Base-by-base conservation (phyloP, 495 filamentous ascomycete species). In the Penicillium coffeae region DNA sequence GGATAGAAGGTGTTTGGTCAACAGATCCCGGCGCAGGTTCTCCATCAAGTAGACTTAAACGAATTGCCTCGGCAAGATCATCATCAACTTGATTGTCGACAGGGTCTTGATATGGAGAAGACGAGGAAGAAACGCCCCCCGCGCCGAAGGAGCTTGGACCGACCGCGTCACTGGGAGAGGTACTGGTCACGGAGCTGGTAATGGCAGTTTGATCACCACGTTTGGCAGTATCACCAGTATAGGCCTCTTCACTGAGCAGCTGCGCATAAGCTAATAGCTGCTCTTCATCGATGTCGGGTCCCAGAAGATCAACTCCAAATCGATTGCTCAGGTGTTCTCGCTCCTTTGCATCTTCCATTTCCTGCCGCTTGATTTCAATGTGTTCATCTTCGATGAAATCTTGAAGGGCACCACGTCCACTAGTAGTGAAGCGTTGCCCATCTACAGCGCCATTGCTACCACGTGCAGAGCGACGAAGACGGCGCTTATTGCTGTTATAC, bases 211-310 rank as follows among this genome's bases (percentile, higher is more conserved):
- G 45, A 5, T 80, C 73, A 18, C 66, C 71, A 9, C 74, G 74
- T 40, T 81, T 81, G 48, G 80, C 71, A 50, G 83, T 77, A 18
- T 89, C 84, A 16, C 67, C 71, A 45, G 74, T 69, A 42, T 83
- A 84, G 0, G 82, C 69, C 65, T 98, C 94, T 55, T 92, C 79
- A 39, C 89, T 95, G 15, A 98, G 69, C 73, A 97, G 80, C 44
- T 85, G 82, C 2, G 92, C 93, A 64, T 97, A 98, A 10, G 83
- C 86, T 22, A 98, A 53, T 34, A 92, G 80, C 58, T 98, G 90
- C 51, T 96, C 91, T 59, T 96, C 91, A 42, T 73, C 89, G 14
- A 90, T 72, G 38, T 78, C 81, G 1, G 74, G 72, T 10, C 87
- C 89, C 8, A 86, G 79, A 3, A 93, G 63, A 46, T 90, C 89